Evolutionary conservation across 805 yeast genomes (phyloP).

Genomic region (Ogataea salicorniae): DNA sequence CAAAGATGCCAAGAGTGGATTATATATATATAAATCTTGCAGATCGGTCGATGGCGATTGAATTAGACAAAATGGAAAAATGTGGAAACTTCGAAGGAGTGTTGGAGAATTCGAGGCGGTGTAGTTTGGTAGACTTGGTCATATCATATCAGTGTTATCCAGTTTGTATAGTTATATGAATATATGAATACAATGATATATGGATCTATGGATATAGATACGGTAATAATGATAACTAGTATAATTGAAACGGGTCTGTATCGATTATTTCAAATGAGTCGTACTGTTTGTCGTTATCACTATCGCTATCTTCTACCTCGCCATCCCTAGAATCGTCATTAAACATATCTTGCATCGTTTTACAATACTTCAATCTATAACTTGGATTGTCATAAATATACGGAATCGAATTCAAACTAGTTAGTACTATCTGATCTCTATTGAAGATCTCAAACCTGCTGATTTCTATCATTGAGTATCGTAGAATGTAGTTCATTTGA

Average conservation of each 20-base stretch:
- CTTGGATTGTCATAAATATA: slow-evolving; percentile 9
- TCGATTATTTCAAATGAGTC: not conserved
- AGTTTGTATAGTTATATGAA: too few relatives aligned
- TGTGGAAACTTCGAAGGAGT: too few relatives aligned
- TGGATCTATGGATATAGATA: too few relatives aligned
- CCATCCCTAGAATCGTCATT: not conserved
- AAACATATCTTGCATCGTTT: not conserved
- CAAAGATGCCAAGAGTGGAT: too few relatives aligned
- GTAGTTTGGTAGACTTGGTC: too few relatives aligned
- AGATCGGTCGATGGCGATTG: too few relatives aligned
- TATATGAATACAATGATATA: too few relatives aligned
- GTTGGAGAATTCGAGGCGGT: too few relatives aligned
- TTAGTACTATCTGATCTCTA: slow-evolving; percentile 17
- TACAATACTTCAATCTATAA: slow-evolving; percentile 4
- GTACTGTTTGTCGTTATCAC: not conserved
- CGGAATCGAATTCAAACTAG: slow-evolving; percentile 10
- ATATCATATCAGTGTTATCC: too few relatives aligned
- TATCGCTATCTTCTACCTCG: not conserved
- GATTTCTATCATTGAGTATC: slow-evolving; percentile 15
- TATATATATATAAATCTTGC: too few relatives aligned
- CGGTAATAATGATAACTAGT: not conserved
- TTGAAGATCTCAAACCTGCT: slow-evolving; percentile 12
- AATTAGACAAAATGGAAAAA: too few relatives aligned
- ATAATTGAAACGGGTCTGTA: not conserved
- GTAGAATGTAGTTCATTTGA: slow-evolving; percentile 2